Evolutionary conservation across 2,329 filamentous ascomycete genomes (phyloP).

Genomic region (Chaetoscypha palmicola): DNA sequence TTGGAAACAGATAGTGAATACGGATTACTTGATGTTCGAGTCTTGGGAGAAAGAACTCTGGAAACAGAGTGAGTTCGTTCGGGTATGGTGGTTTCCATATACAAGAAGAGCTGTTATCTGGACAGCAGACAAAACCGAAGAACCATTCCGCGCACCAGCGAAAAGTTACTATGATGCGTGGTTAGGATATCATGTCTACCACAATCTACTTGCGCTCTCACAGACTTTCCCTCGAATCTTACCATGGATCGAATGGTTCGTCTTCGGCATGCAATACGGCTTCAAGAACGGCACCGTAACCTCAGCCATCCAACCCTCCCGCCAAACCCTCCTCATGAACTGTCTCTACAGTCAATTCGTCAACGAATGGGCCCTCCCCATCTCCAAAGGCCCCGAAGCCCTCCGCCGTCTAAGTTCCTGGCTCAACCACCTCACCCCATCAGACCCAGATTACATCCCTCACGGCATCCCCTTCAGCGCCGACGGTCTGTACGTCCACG

Average conservation of each 20-base stretch:
- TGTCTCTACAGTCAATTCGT: constrained; percentile 98
- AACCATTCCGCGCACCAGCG: constrained; percentile 48
- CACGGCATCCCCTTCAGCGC: constrained; percentile 73
- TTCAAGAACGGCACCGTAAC: constrained; percentile 65
- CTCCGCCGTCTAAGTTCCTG: constrained; percentile 76
- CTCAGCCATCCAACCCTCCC: constrained; percentile 71
- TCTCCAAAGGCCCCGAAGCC: constrained; percentile 80
- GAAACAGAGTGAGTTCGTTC: constrained; percentile 79
- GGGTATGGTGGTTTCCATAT: constrained; percentile 98
- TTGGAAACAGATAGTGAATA: constrained; percentile 75
- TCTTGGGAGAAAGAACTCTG: constrained; percentile 71
- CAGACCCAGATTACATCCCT: constrained; percentile 56
- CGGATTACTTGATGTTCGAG: constrained; percentile 60
- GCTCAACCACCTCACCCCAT: constrained; percentile 59
- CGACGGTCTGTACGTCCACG: constrained; percentile 75
- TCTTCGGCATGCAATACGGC: constrained; percentile 96
- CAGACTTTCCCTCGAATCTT: constrained; percentile 73
- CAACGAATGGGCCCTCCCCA: constrained; percentile 93
- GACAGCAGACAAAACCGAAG: constrained; percentile 72
- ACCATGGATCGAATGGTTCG: constrained; percentile 90
- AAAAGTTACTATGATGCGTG: constrained; percentile 72
- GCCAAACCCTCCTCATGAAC: constrained; percentile 84
- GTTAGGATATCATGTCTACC: constrained; percentile 84
- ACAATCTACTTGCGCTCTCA: constrained; percentile 76
- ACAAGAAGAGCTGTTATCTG: constrained; percentile 81